These are phyloP conservation scores for Pythium myriotylum DNA, from an alignment of 352 stramenopile species.

Conservation along the genomic window DNA sequence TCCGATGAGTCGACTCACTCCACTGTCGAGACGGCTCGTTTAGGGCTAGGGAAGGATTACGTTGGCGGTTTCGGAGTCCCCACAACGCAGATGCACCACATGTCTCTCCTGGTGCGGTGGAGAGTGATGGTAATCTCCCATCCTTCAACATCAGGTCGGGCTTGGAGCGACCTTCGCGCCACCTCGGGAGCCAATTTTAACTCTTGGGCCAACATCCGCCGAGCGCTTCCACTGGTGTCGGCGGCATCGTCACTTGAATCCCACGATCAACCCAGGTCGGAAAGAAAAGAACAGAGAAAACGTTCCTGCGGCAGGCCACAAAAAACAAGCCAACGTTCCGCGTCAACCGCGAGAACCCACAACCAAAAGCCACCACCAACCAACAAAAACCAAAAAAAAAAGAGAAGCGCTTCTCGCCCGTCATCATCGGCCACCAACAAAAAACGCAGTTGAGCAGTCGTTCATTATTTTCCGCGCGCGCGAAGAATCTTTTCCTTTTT, in stretches of 20 bases:
- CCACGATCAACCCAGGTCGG: constrained; percentile 20
- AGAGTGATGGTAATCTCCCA: constrained; percentile 28
- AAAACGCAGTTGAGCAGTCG: neutral
- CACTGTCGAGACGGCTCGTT: constrained; percentile 28
- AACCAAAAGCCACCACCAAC: too few species aligned
- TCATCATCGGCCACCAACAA: neutral
- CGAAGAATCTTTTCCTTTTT: constrained; percentile 29
- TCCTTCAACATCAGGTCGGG: constrained; percentile 27
- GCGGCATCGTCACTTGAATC: constrained; percentile 25
- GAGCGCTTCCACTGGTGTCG: neutral
- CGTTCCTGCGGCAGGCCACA: constrained; percentile 10
- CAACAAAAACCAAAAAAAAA: too few species aligned
- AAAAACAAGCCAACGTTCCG: constrained; percentile 9
- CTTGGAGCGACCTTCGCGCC: constrained; percentile 24
- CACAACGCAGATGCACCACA: constrained; percentile 15
- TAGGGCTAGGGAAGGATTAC: constrained; percentile 13
- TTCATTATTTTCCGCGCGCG: constrained; percentile 9
- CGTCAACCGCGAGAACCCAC: constrained; percentile 1
- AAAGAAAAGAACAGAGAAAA: constrained; percentile 32
- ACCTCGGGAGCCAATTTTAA: constrained; percentile 21
- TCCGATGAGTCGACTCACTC: neutral
- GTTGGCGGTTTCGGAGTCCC: constrained; percentile 18
- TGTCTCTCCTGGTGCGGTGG: constrained; percentile 14
- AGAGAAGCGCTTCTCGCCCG: neutral
- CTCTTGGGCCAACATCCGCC: constrained; percentile 22